Evolutionary conservation across 257 asterid species (phyloP), one percentile per base, ranked within the genome.

Genomic region (Eustoma russellianum): DNA sequence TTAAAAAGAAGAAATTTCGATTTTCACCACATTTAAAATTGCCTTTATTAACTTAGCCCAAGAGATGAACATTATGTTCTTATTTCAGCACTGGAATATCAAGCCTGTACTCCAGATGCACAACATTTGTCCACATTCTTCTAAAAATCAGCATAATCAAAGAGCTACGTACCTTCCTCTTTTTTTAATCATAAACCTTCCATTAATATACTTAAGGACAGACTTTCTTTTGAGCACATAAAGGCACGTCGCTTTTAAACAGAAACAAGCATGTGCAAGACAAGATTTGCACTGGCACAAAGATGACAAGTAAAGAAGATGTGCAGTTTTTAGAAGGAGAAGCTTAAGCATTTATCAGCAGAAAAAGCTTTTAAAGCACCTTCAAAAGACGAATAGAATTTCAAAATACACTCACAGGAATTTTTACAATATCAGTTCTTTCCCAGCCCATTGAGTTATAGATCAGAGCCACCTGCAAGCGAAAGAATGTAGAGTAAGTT

Each of bases 361-460:
- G 17, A 50, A 3, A 24, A 24, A 4, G 30, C 30, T 24, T 2
- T 24, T 14, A 28, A 19, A 17, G 33, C 41, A 14, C 52, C 62
- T 43, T 4, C 41, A 17, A 17, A 17, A 34, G 34, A 17, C 5
- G 2, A 62, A 46, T 19, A 30, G 16, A 53, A 53, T 38, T 8
- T 33, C 16, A 64, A 61, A 59, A 55, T 60, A 19, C 16, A 74
- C 94, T 88, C 68, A 92, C 98, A 24, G 97, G 98, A 62, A 92
- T 75, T 69, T 88, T 83, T 68, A 88, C 84, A 17, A 92, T 77
- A 55, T 74, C 74, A 50, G 83, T 67, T 79, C 94, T 79, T 74
- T 83, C 83, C 95, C 95, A 92, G 50, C 98, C 97, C 30, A 92
- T 68, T 59, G 97, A 69, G 56, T 88, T 92, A 80, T 92, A 92